A percentile compares a stretch with the other conserved stretches of the same genome.
phyloP scores from a whole-genome alignment of 1,284 basidiomycete genomes.

The Neolentinus lepideus region DNA sequence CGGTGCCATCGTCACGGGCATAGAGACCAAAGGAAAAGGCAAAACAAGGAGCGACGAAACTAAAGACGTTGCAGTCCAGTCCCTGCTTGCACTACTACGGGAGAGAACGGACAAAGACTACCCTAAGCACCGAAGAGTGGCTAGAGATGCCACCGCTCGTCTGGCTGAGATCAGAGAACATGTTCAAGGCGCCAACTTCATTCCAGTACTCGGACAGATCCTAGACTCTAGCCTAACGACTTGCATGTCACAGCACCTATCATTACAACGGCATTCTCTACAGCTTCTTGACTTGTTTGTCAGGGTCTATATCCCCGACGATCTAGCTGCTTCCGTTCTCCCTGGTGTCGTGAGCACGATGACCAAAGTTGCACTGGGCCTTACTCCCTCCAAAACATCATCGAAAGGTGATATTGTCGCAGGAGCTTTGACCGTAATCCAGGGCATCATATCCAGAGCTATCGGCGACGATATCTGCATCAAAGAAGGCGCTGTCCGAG shows the following conservation, averaged over 20 bases:
- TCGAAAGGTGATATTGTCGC: conserved; percentile 48
- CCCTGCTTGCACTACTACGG: conserved; percentile 51
- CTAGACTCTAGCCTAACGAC: conserved; percentile 62
- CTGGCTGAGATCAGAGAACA: conserved; percentile 38
- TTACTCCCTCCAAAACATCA: conserved; percentile 17
- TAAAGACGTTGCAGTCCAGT: conserved; percentile 54
- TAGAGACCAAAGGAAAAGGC: conserved; percentile 51
- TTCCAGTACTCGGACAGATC: conserved; percentile 80
- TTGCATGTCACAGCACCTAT: conserved; percentile 45
- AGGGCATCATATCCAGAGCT: conserved; percentile 45
- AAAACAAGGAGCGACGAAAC: conserved; percentile 72
- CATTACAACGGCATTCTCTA: conserved; percentile 62
- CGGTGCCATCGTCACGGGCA: conserved; percentile 58
- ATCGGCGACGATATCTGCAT: conserved; percentile 61
- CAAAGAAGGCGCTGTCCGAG: conserved; percentile 49
- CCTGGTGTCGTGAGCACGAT: conserved; percentile 78
- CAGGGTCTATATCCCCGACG: conserved; percentile 50
- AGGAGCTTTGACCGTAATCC: conserved; percentile 49
- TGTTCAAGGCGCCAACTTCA: conserved; percentile 41
- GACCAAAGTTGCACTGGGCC: conserved; percentile 59
- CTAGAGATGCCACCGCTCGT: conserved; percentile 22
- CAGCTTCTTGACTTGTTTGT: conserved; percentile 53
- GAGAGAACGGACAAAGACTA: conserved; percentile 32
- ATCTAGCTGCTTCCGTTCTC: conserved; percentile 65
- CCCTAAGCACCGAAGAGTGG: conserved; percentile 16